phyloP scores from a whole-genome alignment of 2,329 filamentous ascomycete genomes.

The Coniochaeta sp. region DNA sequence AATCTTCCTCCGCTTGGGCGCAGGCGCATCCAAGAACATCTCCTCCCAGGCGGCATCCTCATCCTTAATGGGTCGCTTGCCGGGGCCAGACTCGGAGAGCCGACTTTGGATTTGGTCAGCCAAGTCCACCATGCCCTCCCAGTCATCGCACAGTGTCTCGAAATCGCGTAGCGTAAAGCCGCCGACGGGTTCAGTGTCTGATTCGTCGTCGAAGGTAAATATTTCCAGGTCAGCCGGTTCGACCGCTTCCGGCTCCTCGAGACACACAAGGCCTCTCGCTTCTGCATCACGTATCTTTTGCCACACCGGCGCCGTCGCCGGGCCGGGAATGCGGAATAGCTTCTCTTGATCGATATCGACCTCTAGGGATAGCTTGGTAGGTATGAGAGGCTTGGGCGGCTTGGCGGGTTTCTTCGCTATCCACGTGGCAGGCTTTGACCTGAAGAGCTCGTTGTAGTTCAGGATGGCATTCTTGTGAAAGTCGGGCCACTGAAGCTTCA shows the following conservation, averaged over 20 bases:
- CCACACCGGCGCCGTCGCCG: constrained; percentile 43
- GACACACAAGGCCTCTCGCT: constrained; percentile 37
- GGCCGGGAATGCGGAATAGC: constrained; percentile 67
- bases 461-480: constrained; percentile 71
- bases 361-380: constrained; percentile 83
- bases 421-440: constrained; percentile 70
- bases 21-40: constrained; percentile 47
- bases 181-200: constrained; percentile 58
- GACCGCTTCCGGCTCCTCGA: constrained; percentile 28
- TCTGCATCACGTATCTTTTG: constrained; percentile 47
- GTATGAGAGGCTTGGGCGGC: constrained; percentile 72
- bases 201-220: constrained; percentile 31
- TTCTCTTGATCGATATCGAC: constrained; percentile 81
- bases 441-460: constrained; percentile 75
- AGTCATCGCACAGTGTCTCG: constrained; percentile 79
- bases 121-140: constrained; percentile 57
- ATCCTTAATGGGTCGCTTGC: constrained; percentile 22
- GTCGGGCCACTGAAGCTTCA: constrained; percentile 73
- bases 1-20: constrained; percentile 55
- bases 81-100: constrained; percentile 10
- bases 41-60: constrained; percentile 58
- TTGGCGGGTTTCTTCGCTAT: constrained; percentile 72
- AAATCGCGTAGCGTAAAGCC: constrained; percentile 76
- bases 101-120: constrained; percentile 22
- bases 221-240: constrained; percentile 36